Evolutionary conservation across 768 basidiomycete species (phyloP), one percentile per base, ranked within the genome.

Genomic region (Mycena olivaceomarginata): DNA sequence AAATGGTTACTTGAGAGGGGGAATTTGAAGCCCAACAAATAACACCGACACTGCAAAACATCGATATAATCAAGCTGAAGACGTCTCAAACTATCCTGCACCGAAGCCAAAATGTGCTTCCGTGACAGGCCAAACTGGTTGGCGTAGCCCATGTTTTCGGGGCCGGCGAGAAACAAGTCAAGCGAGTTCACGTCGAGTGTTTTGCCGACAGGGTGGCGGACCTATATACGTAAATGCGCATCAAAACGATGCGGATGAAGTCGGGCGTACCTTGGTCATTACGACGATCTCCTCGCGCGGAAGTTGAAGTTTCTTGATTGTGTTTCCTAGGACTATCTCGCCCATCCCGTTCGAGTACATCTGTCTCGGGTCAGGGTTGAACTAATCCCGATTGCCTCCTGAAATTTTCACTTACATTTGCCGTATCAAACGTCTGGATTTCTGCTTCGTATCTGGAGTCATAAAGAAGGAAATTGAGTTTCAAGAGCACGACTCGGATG

Each of bases 41-140:
- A 20, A 22, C 2, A 79, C 87, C 72, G 79, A 89, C 94, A 94
- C 86, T 95, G 94, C 6, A 95, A 84, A 1, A 96, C 83, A 79
- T 96, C 95, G 81, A 96, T 88, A 75, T 95, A 95, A 65, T 96
- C 95, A 22, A 94, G 83, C 66, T 95, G 93, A 1, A 96, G 87
- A 15, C 94, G 89, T 81, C 93, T 84, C 75, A 96, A 84, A 62
- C 91, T 92, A 20, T 86, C 84, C 80, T 92, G 91, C 48, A 94
- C 90, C 0, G 91, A 86, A 40, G 93, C 93, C 78, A 96, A 95
- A 40, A 96, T 95, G 80, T 93, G 92, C 92, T 95, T 63, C 56
- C 25, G 39, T 25, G 51, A 66, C 22, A 70, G 12, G 3, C 68
- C 68, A 57, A 31, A 20, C 40, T 70, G 68, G 25, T 70, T 70